Evolutionary conservation across 768 basidiomycete species (phyloP).

Genomic region (Boletus vinaceobasis): DNA sequence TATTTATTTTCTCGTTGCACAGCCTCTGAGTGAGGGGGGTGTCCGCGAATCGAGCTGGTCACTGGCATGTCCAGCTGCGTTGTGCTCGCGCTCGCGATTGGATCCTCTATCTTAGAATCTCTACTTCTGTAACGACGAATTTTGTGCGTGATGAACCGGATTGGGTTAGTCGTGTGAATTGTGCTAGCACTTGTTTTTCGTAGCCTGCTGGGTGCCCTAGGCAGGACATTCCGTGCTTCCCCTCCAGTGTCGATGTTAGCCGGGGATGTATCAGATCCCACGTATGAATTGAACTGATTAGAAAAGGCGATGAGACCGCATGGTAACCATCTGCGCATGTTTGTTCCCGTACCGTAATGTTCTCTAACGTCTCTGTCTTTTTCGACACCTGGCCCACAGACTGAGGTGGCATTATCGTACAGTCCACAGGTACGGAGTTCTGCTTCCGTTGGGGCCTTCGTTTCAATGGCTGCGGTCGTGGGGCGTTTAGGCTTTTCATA

Average conservation of each 20-base stretch:
- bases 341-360: background rate
- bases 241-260: background rate
- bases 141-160: background rate
- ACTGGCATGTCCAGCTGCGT: background rate
- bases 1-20: background rate
- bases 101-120: background rate
- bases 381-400: background rate
- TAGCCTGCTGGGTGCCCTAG: background rate
- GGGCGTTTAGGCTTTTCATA: background rate
- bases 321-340: background rate
- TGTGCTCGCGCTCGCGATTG: background rate
- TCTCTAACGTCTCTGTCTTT: background rate
- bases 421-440: background rate
- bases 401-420: background rate
- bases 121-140: background rate
- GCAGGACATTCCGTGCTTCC: background rate
- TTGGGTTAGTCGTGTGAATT: no score
- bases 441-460: background rate
- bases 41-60: no score
- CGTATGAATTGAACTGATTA: background rate
- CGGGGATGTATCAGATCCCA: background rate
- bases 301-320: background rate
- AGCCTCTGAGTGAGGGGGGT: background rate
- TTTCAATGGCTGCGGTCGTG: background rate
- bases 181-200: background rate